phyloP scores from a whole-genome alignment of 306 rosid species.

The Mimosa bimucronata region DNA sequence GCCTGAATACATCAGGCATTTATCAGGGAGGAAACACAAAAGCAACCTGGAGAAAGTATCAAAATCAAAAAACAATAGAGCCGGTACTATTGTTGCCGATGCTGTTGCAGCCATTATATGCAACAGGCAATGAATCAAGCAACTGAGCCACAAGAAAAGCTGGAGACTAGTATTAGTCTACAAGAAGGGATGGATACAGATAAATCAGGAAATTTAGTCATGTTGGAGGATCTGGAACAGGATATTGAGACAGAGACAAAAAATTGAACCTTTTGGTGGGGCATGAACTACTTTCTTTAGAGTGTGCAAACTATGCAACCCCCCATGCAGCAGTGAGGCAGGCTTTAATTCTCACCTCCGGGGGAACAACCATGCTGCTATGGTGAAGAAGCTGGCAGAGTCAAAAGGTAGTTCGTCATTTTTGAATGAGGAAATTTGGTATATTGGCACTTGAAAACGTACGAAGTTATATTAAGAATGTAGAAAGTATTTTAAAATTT shows the following conservation, averaged over 20 bases:
- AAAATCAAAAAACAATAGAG: constrained; percentile 9
- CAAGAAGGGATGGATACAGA: not conserved
- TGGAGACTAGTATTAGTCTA: constrained; percentile 28
- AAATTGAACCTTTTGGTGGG: not conserved
- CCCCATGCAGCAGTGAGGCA: not conserved
- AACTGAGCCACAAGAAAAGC: constrained; percentile 59
- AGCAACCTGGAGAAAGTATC: constrained; percentile 51
- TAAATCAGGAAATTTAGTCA: not conserved
- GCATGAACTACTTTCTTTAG: constrained; percentile 34
- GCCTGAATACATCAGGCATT: constrained; percentile 53
- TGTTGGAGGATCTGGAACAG: not conserved
- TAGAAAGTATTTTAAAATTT: not conserved
- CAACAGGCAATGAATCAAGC: constrained; percentile 19
- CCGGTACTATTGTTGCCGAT: not conserved
- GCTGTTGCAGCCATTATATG: not conserved
- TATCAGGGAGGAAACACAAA: constrained; percentile 68
- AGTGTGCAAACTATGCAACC: constrained; percentile 59
- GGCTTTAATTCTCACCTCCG: constrained; percentile 54
- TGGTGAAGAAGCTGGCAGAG: constrained; percentile 34
- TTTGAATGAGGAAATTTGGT: not conserved
- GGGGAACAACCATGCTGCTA: constrained; percentile 66
- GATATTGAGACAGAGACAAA: constrained; percentile 40
- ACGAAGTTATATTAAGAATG: not conserved
- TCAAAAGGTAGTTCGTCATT: not conserved
- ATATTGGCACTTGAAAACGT: not conserved